Base-by-base conservation (phyloP, 176 grass and related monocot genomes). In the Phyllostachys edulis region DNA sequence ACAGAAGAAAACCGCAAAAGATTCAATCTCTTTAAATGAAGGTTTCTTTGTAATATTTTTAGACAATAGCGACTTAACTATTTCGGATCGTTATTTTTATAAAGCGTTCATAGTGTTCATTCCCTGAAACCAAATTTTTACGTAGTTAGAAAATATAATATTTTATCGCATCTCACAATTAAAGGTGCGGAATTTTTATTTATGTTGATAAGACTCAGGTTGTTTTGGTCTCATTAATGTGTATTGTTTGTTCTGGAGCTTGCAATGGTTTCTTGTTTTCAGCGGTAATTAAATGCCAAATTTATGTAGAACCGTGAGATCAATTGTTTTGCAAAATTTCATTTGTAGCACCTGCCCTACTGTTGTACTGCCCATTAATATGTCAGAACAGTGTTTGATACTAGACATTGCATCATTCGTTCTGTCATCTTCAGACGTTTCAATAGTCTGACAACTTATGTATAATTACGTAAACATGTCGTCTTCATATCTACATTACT, bases 1-100 rank as follows among this genome's bases (percentile, higher is more conserved):
- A 41, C 29, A 40, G 63, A 84, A 75, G 75, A 21, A 90, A 68
- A 63, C 69, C 51, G 75, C 91, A 89, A 55, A 94, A 99, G 96
- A 93, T 99, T 76, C 2, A 13, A 20, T 52, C 47, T 77, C 41
- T 63, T 72, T 38, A n/a, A 65, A 29, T 46, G 64, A 69, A 77
- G 70, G 11, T 76, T 69, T 76, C n/a, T n/a, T n/a, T n/a, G n/a
- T n/a, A n/a, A n/a, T n/a, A n/a, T n/a, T n/a, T n/a, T n/a, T n/a
- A n/a, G 56, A 49, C 40, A 37, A 14, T 37, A 56, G 11, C 27
- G n/a, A 59, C 40, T 39, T 78, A 23, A 78, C 41, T 46, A 44
- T 5, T 3, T 45, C 10, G 15, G 2, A 7, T 54, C 42, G 14
- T 52, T 68, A 12, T n/a, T 77, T 61, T 83, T 50, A n/a, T 27